Evolutionary conservation across 441 rosid species (phyloP).

Genomic region (Euphorbia schlechtendalii): DNA sequence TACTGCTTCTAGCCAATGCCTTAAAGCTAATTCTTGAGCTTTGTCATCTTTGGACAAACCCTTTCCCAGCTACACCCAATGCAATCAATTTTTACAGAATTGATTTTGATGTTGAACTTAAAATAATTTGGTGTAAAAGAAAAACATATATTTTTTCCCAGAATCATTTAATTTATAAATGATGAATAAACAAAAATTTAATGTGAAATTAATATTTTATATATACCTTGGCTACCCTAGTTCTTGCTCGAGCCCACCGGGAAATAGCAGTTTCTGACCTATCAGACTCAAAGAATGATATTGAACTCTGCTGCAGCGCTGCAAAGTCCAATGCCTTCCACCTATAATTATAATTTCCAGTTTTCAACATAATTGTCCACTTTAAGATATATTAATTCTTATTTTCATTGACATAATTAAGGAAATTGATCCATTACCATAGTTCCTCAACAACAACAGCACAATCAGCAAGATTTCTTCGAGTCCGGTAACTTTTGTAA

Average conservation of each 20-base stretch:
- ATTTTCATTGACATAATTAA: no score
- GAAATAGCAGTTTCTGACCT: constrained; percentile 30
- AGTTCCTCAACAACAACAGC: constrained; percentile 33
- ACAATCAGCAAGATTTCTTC: constrained; percentile 52
- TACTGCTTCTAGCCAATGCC: constrained; percentile 46
- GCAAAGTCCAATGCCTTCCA: constrained; percentile 37
- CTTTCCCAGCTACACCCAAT: constrained; percentile 28
- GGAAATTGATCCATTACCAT: constrained; percentile 22
- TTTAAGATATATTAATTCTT: no score
- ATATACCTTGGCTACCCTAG: constrained; percentile 39
- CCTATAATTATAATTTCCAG: constrained; percentile 20
- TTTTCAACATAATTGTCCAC: no score
- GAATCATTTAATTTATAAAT: no score
- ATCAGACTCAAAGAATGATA: constrained; percentile 27
- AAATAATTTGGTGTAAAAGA: no score
- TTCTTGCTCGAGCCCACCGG: constrained; percentile 35
- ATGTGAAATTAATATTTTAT: no score
- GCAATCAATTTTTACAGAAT: background rate
- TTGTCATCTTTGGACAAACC: constrained; percentile 35
- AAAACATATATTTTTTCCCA: no score
- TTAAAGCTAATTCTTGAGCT: constrained; percentile 32
- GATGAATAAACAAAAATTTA: no score
- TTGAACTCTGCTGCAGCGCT: constrained; percentile 25
- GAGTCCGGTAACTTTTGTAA: constrained; percentile 50
- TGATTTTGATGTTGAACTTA: no score